Base-by-base conservation (phyloP, 306 rosid species). In the Elaeagnus macrophylla region DNA sequence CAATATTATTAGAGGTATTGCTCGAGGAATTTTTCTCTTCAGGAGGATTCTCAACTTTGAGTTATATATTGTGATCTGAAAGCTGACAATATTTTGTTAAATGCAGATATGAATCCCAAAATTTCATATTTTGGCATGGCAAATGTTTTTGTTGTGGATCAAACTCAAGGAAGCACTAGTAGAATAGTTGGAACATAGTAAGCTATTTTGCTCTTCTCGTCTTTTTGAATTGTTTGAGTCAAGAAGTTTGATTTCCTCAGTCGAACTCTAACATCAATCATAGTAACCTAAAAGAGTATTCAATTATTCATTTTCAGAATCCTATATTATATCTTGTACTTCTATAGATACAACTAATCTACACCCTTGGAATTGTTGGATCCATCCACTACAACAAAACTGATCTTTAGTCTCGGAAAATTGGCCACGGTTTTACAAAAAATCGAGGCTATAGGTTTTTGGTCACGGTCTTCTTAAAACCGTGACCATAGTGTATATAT, bases 121-220 rank as follows among this genome's bases (percentile, higher is more conserved):
- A 71, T 82, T 20, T 48, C 79, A 5, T 73, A 79, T 25, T 79
- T 82, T 66, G 82, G 81, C n/a, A n/a, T n/a, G n/a, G n/a, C n/a
- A n/a, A n/a, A n/a, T n/a, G n/a, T n/a, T n/a, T n/a, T n/a, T n/a
- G n/a, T n/a, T n/a, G n/a, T n/a, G n/a, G n/a, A n/a, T n/a, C n/a
- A n/a, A n/a, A n/a, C n/a, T n/a, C n/a, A n/a, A n/a, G n/a, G n/a
- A n/a, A n/a, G n/a, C n/a, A n/a, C n/a, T n/a, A n/a, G n/a, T n/a
- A n/a, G n/a, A n/a, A n/a, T n/a, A n/a, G 86, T 71, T 8, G 83
- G 78, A n/a, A 81, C 86, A 16, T 39, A 39, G 83, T 81, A 44
- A 77, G 83, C 54, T 25, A 13, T 0, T 37, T 7, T 37, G 1
- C n/a, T n/a, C n/a, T n/a, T 7, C 10, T 4, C 7, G 8, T 5